phyloP scores from a whole-genome alignment of 2,329 filamentous ascomycete species.

The Colletotrichum limetticola region DNA sequence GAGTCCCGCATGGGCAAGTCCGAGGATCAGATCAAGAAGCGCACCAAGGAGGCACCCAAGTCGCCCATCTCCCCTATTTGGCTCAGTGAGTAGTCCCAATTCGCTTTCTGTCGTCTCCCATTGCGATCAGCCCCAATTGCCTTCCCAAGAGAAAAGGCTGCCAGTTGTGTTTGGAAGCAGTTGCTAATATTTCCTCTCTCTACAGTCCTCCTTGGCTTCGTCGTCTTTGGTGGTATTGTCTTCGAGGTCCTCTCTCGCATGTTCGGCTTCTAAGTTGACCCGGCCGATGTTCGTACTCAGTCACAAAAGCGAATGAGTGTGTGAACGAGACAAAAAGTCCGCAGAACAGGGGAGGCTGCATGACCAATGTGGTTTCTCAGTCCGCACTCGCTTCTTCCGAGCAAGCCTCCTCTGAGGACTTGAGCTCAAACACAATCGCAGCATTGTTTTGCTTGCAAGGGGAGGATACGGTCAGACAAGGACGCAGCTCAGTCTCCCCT shows the following conservation, averaged over 20 bases:
- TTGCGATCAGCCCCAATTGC: background rate
- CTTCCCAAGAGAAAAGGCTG: background rate
- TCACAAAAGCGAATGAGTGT: background rate
- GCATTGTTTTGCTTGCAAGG: background rate
- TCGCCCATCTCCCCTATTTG: constrained; percentile 73
- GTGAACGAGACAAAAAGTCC: background rate
- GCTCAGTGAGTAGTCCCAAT: constrained; percentile 62
- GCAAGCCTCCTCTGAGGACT: background rate
- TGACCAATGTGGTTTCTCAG: background rate
- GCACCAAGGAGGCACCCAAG: constrained; percentile 64
- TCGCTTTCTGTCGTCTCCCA: background rate
- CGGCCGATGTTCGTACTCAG: background rate
- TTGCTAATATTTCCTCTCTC: constrained; percentile 3
- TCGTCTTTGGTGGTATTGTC: constrained; percentile 69
- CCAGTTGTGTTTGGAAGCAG: background rate
- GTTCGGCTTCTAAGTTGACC: constrained; percentile 46
- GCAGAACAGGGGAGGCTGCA: background rate
- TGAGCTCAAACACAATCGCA: background rate
- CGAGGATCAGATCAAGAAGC: constrained; percentile 71
- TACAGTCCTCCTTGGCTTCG: constrained; percentile 67
- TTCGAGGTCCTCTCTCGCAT: constrained; percentile 68
- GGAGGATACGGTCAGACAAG: constrained; percentile 7
- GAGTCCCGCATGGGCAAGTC: constrained; percentile 80
- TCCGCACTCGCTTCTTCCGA: background rate
- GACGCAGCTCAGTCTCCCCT: background rate